Conservation (phyloP, 2,329 filamentous ascomycete species). For the Pseudogymnoascus sp. region DNA sequence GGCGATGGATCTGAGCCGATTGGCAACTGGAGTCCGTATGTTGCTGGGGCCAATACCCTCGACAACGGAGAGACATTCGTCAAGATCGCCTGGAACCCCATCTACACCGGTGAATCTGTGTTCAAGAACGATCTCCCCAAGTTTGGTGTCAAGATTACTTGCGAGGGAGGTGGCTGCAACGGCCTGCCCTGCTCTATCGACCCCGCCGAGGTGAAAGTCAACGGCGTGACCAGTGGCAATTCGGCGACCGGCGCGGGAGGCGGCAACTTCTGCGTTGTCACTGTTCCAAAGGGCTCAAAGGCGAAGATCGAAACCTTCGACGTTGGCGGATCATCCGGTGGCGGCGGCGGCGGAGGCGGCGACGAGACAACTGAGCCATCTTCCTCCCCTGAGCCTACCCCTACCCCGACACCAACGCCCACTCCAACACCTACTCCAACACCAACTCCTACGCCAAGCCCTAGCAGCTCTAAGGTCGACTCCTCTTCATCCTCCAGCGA, state of each 20-base stretch:
- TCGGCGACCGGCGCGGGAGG: constrained; percentile 55
- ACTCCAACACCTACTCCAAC: constrained; percentile 19
- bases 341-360: neutral
- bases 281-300: constrained; percentile 55
- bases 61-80: constrained; percentile 57
- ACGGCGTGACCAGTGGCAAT: constrained; percentile 48
- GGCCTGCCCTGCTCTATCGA: constrained; percentile 69
- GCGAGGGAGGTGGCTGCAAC: constrained; percentile 55
- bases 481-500: neutral
- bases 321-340: constrained; percentile 17
- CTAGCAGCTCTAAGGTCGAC: neutral
- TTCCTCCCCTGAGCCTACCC: constrained; percentile 19
- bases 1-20: constrained; percentile 51
- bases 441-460: constrained; percentile 10
- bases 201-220: constrained; percentile 45
- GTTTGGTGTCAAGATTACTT: constrained; percentile 64
- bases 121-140: constrained; percentile 50
- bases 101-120: constrained; percentile 48
- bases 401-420: constrained; percentile 19
- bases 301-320: constrained; percentile 59
- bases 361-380: neutral
- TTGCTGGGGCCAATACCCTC: constrained; percentile 66
- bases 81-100: constrained; percentile 72
- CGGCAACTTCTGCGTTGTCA: constrained; percentile 67
- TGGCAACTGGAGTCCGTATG: constrained; percentile 72